Evolutionary conservation across 176 grass and related monocot genomes (phyloP).

Genomic region (Luzula sylvatica): DNA sequence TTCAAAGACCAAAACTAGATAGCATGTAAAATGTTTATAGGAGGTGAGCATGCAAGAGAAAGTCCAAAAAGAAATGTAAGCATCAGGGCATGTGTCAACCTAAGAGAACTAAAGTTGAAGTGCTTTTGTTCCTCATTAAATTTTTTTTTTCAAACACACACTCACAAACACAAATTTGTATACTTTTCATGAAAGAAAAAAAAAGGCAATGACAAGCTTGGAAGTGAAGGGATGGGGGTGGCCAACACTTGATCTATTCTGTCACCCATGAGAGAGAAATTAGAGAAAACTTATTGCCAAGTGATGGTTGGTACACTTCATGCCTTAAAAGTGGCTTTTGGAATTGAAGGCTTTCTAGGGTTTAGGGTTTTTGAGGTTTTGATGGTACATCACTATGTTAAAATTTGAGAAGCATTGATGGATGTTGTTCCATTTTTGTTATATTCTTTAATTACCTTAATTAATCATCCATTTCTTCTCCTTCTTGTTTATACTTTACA

Average conservation of each 20-base stretch:
- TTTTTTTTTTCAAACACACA: slow-evolving; percentile 30
- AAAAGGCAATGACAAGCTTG: slow-evolving; percentile 93
- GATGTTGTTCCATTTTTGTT: neutral
- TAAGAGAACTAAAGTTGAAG: slow-evolving; percentile 45
- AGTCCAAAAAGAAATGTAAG: slow-evolving; percentile 39
- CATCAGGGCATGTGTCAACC: slow-evolving; percentile 93
- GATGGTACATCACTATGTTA: slow-evolving; percentile 41
- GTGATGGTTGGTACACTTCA: slow-evolving; percentile 63
- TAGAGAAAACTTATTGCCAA: slow-evolving; percentile 41
- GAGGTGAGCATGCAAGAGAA: slow-evolving; percentile 26
- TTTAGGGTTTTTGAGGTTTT: slow-evolving; percentile 46
- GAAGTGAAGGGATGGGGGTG: slow-evolving; percentile 85
- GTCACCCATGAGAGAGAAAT: slow-evolving; percentile 38
- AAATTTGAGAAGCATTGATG: slow-evolving; percentile 4
- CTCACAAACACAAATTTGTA: slow-evolving; percentile 13
- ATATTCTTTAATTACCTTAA: neutral
- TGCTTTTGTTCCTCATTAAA: slow-evolving; percentile 21
- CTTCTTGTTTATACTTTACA: no score
- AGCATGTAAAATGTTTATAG: slow-evolving; percentile 21
- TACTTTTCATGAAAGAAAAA: slow-evolving; percentile 28
- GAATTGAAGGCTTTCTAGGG: slow-evolving; percentile 38
- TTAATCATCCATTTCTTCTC: no score
- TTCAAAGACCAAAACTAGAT: neutral
- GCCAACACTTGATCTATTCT: slow-evolving; percentile 65
- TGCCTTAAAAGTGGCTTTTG: slow-evolving; percentile 83